Percentiles rank a stretch among this genome's conserved stretches.
phyloP scores from a whole-genome alignment of 2,329 filamentous ascomycete genomes.

The Neonectria coccinea region DNA sequence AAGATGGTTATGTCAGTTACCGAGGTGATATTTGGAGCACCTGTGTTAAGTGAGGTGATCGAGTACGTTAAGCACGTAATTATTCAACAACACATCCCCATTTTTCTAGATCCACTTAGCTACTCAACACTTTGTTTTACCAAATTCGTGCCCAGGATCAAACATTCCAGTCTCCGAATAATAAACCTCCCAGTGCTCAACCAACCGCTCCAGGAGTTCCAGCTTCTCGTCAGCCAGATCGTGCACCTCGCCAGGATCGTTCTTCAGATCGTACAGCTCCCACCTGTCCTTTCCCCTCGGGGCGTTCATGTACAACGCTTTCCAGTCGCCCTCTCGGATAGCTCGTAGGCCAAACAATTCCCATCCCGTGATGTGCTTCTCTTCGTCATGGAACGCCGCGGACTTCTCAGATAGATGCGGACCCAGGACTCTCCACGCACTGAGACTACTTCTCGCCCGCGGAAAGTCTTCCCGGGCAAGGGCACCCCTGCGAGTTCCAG shows the following conservation, averaged over 20 bases:
- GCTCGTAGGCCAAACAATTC: conserved; percentile 65
- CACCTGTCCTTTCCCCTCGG: conserved; percentile 23
- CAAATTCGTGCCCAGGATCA: conserved; percentile 4
- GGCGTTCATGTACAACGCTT: conserved; percentile 63
- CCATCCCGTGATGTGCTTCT: conserved; percentile 64
- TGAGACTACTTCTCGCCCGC: conserved; percentile 59
- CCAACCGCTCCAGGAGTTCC: conserved; percentile 13
- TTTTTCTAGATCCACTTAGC: not conserved
- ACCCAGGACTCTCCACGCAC: conserved; percentile 56
- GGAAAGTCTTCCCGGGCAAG: conserved; percentile 51
- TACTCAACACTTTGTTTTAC: not conserved
- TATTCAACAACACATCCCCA: not conserved
- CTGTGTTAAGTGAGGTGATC: not conserved
- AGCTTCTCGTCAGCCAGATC: conserved; percentile 13
- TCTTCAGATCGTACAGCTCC: conserved; percentile 27
- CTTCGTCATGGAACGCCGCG: conserved; percentile 57
- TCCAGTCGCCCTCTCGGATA: conserved; percentile 65
- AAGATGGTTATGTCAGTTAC: too few species aligned
- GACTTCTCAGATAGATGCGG: conserved; percentile 32
- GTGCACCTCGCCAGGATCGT: conserved; percentile 20
- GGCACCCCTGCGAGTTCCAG: conserved; percentile 58
- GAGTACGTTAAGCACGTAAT: too few species aligned
- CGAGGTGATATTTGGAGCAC: too few species aligned
- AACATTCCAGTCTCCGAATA: conserved; percentile 24
- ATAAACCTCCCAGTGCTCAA: conserved; percentile 27